These are phyloP conservation scores for Chaetomium strumarium DNA, from an alignment of 2,329 filamentous ascomycete genomes.

Conservation along the genomic window DNA sequence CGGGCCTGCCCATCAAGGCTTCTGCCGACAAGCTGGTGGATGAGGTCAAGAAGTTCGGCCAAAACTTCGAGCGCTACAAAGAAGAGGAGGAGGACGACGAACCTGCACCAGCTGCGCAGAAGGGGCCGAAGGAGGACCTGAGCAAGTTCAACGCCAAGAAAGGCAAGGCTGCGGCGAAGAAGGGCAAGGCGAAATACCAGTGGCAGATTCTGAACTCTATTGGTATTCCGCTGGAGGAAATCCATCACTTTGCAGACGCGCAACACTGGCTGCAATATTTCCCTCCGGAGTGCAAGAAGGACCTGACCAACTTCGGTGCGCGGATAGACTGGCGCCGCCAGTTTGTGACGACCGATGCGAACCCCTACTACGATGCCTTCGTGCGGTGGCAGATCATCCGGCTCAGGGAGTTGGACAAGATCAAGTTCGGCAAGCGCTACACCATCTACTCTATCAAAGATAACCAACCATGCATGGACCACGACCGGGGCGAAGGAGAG, in stretches of 20 bases:
- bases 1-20: conserved; percentile 96
- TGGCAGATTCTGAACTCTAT: conserved; percentile 86
- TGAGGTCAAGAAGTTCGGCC: conserved; percentile 83
- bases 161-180: conserved; percentile 85
- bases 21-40: conserved; percentile 90
- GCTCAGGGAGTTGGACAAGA: conserved; percentile 81
- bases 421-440: conserved; percentile 77
- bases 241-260: conserved; percentile 90
- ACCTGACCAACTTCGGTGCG: conserved; percentile 77
- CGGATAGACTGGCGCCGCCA: conserved; percentile 90
- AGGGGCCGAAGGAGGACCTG: conserved; percentile 65
- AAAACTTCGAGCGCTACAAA: conserved; percentile 74
- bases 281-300: conserved; percentile 70
- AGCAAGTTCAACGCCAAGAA: conserved; percentile 92
- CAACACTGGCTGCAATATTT: conserved; percentile 72
- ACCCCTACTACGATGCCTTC: conserved; percentile 94
- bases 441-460: conserved; percentile 92
- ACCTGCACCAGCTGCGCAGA: conserved; percentile 52
- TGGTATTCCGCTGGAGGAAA: conserved; percentile 80
- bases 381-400: conserved; percentile 96
- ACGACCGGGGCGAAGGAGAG: conserved; percentile 76
- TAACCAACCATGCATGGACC: conserved; percentile 81
- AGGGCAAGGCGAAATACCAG: conserved; percentile 90
- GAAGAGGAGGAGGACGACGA: conserved; percentile 49
- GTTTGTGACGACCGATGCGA: conserved; percentile 92